These are phyloP conservation scores for Camellia granthamiana DNA, from an alignment of 148 eudicot species.

Conservation along the genomic window DNA sequence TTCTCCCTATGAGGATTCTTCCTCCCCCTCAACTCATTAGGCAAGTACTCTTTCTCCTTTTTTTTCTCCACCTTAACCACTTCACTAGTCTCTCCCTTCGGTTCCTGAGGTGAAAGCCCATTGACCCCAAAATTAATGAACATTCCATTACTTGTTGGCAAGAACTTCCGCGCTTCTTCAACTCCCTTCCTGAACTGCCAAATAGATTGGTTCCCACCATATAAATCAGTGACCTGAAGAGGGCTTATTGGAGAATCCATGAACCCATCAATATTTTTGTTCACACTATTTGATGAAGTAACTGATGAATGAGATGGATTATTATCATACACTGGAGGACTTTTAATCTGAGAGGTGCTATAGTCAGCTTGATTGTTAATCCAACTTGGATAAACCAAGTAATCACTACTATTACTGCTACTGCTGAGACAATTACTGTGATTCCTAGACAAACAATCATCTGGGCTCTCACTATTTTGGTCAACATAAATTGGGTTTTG, in stretches of 20 bases:
- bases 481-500: slow-evolving; percentile 16
- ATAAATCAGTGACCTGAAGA: slow-evolving; percentile 28
- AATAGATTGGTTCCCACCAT: slow-evolving; percentile 35
- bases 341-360: slow-evolving; percentile 11
- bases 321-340: neutral
- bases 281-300: slow-evolving; percentile 28
- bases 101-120: slow-evolving; percentile 17
- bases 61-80: slow-evolving; percentile 17
- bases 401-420: slow-evolving; percentile 21
- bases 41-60: slow-evolving; percentile 15
- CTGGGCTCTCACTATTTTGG: slow-evolving; percentile 23
- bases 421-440: slow-evolving; percentile 7
- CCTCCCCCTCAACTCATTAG: slow-evolving; percentile 34
- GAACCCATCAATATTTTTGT: slow-evolving; percentile 27
- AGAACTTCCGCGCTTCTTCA: slow-evolving; percentile 59
- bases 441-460: slow-evolving; percentile 18
- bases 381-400: slow-evolving; percentile 37
- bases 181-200: slow-evolving; percentile 52
- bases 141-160: slow-evolving; percentile 34
- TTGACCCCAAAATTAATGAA: slow-evolving; percentile 19
- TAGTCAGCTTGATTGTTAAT: slow-evolving; percentile 18
- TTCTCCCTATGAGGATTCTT: slow-evolving; percentile 38
- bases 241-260: slow-evolving; percentile 36
- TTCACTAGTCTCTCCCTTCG: slow-evolving; percentile 6
- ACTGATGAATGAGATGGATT: slow-evolving; percentile 16